Evolutionary conservation across 1,284 basidiomycete genomes (phyloP).

Genomic region (Bondarzewia mesenterica): DNA sequence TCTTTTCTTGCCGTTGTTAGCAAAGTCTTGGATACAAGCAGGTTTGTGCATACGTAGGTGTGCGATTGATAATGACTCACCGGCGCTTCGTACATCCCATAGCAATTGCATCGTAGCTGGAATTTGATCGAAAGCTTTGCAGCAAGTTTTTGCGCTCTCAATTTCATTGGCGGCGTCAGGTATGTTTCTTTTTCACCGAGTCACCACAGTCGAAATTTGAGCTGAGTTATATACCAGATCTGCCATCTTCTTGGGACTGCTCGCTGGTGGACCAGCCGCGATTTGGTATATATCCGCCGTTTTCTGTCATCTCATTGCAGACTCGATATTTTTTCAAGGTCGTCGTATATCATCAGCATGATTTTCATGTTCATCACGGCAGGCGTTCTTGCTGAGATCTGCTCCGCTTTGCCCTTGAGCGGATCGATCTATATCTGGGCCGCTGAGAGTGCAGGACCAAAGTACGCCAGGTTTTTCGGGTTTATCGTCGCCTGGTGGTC

Average conservation of each 20-base stretch:
- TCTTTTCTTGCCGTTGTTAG: conserved; percentile 32
- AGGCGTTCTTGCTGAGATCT: conserved; percentile 77
- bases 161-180: conserved; percentile 82
- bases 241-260: conserved; percentile 71
- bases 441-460: conserved; percentile 79
- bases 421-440: conserved; percentile 91
- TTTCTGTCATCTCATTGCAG: background rate
- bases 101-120: conserved; percentile 83
- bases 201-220: too few relatives aligned
- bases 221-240: conserved; percentile 50
- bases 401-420: conserved; percentile 76
- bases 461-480: conserved; percentile 75
- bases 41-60: conserved; percentile 31
- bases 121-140: conserved; percentile 74
- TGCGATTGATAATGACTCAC: conserved; percentile 3
- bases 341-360: conserved; percentile 71
- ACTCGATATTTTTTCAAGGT: conserved; percentile 36
- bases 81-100: conserved; percentile 7
- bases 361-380: conserved; percentile 83
- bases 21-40: conserved; percentile 75
- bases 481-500: conserved; percentile 89
- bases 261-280: conserved; percentile 79
- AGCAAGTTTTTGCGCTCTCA: conserved; percentile 76
- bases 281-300: conserved; percentile 44
- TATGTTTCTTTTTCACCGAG: conserved; percentile 24